Evolutionary conservation across 2,329 filamentous ascomycete species (phyloP).

Genomic region (Erysiphe neolycopersici): DNA sequence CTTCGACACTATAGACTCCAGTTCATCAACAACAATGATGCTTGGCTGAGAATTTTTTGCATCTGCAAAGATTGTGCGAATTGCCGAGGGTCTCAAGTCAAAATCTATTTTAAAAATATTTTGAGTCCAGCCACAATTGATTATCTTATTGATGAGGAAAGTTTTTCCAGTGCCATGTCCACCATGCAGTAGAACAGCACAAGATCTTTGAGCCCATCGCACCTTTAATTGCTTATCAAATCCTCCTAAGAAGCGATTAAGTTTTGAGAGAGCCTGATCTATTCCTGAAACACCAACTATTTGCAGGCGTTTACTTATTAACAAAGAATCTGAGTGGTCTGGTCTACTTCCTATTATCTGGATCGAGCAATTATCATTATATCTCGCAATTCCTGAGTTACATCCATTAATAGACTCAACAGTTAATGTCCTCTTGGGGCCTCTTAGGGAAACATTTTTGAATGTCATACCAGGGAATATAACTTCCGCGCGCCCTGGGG

Average conservation of each 20-base stretch:
- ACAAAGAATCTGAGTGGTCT: too few species aligned
- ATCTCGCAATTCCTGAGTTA: constrained; percentile 17
- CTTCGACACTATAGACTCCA: constrained; percentile 42
- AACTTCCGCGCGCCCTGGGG: constrained; percentile 32
- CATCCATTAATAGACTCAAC: constrained; percentile 25
- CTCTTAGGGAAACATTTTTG: constrained; percentile 30
- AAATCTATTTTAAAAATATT: constrained; percentile 30
- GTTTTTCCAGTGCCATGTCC: constrained; percentile 68
- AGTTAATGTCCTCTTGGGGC: constrained; percentile 32
- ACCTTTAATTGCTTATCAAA: constrained; percentile 19
- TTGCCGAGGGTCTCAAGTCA: constrained; percentile 26
- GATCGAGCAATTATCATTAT: constrained; percentile 6
- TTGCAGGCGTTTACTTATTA: constrained; percentile 4
- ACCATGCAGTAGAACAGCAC: constrained; percentile 35
- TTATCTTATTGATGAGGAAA: constrained; percentile 40
- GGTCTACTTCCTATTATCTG: constrained; percentile 4
- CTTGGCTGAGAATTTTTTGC: constrained; percentile 45
- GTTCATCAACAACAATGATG: constrained; percentile 51
- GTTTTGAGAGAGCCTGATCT: constrained; percentile 28
- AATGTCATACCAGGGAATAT: constrained; percentile 45
- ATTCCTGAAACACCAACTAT: constrained; percentile 40
- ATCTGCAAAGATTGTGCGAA: constrained; percentile 42
- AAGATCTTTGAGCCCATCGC: constrained; percentile 9
- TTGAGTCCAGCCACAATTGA: constrained; percentile 40
- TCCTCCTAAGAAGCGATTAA: constrained; percentile 38